Conservation (phyloP, 2,329 filamentous ascomycete species). For the Colletotrichum liaoningense region DNA sequence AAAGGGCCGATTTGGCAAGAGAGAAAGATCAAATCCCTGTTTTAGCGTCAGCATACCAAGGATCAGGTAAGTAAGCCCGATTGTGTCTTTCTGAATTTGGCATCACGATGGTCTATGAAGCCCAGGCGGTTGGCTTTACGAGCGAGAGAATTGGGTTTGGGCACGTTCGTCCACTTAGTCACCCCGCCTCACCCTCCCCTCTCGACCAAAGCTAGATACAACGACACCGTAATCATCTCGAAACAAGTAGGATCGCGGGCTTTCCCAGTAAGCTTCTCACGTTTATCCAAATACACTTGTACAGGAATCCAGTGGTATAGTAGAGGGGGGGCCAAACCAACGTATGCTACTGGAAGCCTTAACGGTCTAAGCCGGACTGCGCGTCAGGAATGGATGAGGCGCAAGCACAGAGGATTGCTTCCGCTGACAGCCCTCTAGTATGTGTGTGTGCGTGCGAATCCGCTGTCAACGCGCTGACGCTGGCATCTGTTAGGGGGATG, state of each 20-base stretch:
- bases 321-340: neutral
- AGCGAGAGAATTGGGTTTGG: neutral
- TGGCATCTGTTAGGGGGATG: neutral
- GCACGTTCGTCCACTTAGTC: neutral
- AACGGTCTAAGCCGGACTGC: neutral
- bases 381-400: neutral
- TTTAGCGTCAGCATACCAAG: neutral
- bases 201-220: constrained; percentile 1
- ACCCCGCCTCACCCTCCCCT: neutral
- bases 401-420: neutral
- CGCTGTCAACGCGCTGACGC: constrained; percentile 8
- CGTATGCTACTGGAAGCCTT: neutral
- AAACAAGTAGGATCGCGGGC: neutral
- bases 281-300: too few relatives aligned
- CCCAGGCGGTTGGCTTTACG: neutral
- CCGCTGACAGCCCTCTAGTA: neutral
- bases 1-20: neutral
- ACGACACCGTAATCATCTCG: constrained; percentile 14
- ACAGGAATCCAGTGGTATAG: neutral
- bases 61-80: neutral
- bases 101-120: neutral
- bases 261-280: neutral
- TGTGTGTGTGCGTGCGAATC: neutral
- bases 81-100: neutral
- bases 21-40: neutral